Percentiles rank a stretch among this genome's conserved stretches.
Conservation (phyloP, 202 grass and related monocot species). For the Setaria viridis region DNA sequence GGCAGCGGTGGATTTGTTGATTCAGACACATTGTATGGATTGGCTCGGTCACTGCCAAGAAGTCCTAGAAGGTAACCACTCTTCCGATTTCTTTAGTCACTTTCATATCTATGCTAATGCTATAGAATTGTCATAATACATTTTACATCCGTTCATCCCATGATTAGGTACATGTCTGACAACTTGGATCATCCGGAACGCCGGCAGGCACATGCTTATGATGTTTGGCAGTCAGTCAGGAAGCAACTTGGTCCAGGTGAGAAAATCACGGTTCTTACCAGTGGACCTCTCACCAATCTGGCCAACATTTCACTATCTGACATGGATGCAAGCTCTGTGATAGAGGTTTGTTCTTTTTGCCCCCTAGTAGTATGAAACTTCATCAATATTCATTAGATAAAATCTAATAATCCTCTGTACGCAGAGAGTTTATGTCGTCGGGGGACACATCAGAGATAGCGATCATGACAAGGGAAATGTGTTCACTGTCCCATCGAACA, state of each 20-base stretch:
- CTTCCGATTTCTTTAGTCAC: not conserved
- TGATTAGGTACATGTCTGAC: constrained; percentile 63
- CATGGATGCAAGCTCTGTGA: constrained; percentile 51
- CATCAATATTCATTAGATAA: not conserved
- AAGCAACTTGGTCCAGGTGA: constrained; percentile 58
- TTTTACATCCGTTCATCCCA: constrained; percentile 18
- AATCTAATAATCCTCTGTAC: constrained; percentile 6
- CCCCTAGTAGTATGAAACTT: constrained; percentile 6
- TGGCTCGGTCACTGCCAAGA: constrained; percentile 68
- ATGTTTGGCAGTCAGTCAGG: constrained; percentile 76
- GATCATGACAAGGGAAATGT: constrained; percentile 63
- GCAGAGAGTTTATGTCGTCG: constrained; percentile 77
- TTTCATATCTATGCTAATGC: constrained; percentile 9
- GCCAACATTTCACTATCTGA: constrained; percentile 70
- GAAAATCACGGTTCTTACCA: constrained; percentile 69
- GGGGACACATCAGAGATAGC: constrained; percentile 62
- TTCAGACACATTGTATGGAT: constrained; percentile 87
- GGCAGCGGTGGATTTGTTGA: constrained; percentile 85
- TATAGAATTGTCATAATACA: not conserved
- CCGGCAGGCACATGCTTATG: constrained; percentile 61
- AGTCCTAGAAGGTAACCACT: constrained; percentile 75
- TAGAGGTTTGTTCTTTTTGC: constrained; percentile 59
- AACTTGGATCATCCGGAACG: constrained; percentile 52
- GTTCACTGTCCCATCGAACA: constrained; percentile 71
- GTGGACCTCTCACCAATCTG: constrained; percentile 85